A percentile compares a stretch with the other conserved stretches of the same genome.
Conservation (phyloP, 73 alveolate genomes). For the Halteria grandinella region DNA sequence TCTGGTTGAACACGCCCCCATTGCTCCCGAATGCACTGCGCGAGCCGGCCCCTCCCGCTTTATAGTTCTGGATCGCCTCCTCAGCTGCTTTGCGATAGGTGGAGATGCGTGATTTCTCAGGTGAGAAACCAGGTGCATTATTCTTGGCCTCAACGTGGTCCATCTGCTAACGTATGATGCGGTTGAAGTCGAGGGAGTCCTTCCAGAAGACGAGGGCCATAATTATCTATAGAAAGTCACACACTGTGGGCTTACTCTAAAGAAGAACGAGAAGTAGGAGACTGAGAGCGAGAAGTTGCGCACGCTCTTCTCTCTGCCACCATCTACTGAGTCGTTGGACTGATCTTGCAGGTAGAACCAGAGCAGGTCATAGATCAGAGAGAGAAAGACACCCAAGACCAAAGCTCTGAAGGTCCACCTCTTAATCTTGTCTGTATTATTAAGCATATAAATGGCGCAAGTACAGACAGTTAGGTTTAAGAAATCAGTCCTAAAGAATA, state of each 20-base stretch:
- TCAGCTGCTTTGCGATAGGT: conserved; percentile 31
- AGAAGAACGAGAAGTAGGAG: conserved; percentile 56
- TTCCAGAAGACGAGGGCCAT: conserved; percentile 65
- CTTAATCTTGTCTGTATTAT: conserved; percentile 46
- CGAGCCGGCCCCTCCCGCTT: neutral
- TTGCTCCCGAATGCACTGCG: neutral
- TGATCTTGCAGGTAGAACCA: conserved; percentile 17
- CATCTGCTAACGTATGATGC: conserved; percentile 11
- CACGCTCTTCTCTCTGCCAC: conserved; percentile 39
- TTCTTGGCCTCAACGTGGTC: conserved; percentile 8
- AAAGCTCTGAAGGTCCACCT: conserved; percentile 54
- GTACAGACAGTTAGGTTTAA: conserved; percentile 52
- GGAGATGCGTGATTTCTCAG: conserved; percentile 23
- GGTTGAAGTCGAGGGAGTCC: conserved; percentile 65
- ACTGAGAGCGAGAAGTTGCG: conserved; percentile 41
- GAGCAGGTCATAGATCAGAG: conserved; percentile 20
- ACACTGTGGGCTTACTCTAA: conserved; percentile 21
- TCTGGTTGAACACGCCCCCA: neutral
- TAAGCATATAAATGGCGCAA: conserved; percentile 31
- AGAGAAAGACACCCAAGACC: conserved; percentile 17
- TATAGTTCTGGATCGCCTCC: conserved; percentile 10
- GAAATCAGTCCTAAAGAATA: conserved; percentile 47
- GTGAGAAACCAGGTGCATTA: neutral
- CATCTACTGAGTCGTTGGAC: conserved; percentile 10
- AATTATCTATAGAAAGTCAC: neutral